Evolutionary conservation across 371 early-diverging fungal species (phyloP).

Genomic region (Mortierella sp.): DNA sequence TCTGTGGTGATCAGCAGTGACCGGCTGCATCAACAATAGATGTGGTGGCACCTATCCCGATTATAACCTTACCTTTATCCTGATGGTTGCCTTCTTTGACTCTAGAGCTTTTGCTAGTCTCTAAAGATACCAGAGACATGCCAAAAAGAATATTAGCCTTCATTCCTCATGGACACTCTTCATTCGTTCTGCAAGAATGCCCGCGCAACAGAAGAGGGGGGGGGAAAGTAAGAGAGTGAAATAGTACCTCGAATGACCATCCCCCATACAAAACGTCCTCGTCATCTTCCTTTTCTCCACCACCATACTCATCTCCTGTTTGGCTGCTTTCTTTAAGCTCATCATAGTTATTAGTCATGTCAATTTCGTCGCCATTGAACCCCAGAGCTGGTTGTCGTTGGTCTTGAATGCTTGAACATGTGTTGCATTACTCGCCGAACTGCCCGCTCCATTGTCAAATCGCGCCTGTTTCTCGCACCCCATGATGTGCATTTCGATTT

Average conservation of each 20-base stretch:
- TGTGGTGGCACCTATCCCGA: too few relatives aligned
- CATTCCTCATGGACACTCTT: too few relatives aligned
- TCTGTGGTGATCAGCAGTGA: too few relatives aligned
- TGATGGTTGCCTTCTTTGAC: slow-evolving; percentile 2
- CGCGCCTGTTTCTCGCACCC: slow-evolving; percentile 24
- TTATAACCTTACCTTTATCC: slow-evolving; percentile 15
- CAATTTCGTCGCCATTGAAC: slow-evolving; percentile 11
- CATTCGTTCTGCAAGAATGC: too few relatives aligned
- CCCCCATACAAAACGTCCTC: too few relatives aligned
- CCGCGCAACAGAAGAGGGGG: too few relatives aligned
- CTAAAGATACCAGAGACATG: background rate
- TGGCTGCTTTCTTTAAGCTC: background rate
- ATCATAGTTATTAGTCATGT: slow-evolving; percentile 2
- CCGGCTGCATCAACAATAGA: too few relatives aligned
- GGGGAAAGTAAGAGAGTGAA: too few relatives aligned
- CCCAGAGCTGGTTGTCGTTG: slow-evolving; percentile 13
- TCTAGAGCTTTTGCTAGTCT: slow-evolving; percentile 2
- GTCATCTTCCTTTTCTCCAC: too few relatives aligned
- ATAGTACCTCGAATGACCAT: too few relatives aligned
- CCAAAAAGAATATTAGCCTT: too few relatives aligned
- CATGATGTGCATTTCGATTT: slow-evolving; percentile 16
- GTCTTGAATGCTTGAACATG: slow-evolving; percentile 15
- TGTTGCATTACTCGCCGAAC: too few relatives aligned
- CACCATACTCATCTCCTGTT: background rate
- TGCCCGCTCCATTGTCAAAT: background rate